Evolutionary conservation across 2,329 filamentous ascomycete genomes (phyloP), one percentile per base, ranked within the genome.

Genomic region (Diaporthe sp.): DNA sequence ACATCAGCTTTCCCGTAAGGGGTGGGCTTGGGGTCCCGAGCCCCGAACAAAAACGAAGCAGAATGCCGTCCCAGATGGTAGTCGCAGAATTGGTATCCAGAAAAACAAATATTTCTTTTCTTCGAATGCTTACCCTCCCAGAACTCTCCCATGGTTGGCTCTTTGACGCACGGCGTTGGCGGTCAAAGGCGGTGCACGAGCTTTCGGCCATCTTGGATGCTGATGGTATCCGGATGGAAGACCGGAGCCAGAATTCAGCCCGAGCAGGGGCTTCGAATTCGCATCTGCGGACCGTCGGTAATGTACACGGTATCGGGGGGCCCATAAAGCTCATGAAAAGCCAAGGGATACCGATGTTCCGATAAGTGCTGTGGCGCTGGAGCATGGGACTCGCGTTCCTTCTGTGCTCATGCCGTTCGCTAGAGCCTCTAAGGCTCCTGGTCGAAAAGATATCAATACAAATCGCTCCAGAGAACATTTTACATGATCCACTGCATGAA

Each of bases 11-110:
- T 46, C 58, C 34, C 28, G 39, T 59, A n/a, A 46, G 53, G 44
- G 68, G 22, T 39, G 31, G 37, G 46, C 49, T 53, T n/a, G 39
- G 37, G 58, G 44, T 6, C 31, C 42, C 2, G 22, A 25, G 15
- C 58, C 39, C 37, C 37, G 17, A 17, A 46, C 12, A n/a, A 65
- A 73, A 37, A 53, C 46, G 22, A 34, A 37, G 51, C 34, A 73
- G 34, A 65, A 44, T 44, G 53, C 68, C 59, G 34, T 46, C 58
- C 49, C 31, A 65, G n/a, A 46, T 62, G 28, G 34, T 53, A 65
- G n/a, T 44, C 71, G 71, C 71, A 55, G 46, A 62, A 22, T 55
- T 73, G 58, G 58, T 73, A 73, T 73, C 58, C 71, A 62, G 8
- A 55, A 51, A 55, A 31, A 8, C 28, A 62, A 17, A n/a, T 44